phyloP scores from a whole-genome alignment of 495 filamentous ascomycete species.

The Annulohypoxylon stygium region DNA sequence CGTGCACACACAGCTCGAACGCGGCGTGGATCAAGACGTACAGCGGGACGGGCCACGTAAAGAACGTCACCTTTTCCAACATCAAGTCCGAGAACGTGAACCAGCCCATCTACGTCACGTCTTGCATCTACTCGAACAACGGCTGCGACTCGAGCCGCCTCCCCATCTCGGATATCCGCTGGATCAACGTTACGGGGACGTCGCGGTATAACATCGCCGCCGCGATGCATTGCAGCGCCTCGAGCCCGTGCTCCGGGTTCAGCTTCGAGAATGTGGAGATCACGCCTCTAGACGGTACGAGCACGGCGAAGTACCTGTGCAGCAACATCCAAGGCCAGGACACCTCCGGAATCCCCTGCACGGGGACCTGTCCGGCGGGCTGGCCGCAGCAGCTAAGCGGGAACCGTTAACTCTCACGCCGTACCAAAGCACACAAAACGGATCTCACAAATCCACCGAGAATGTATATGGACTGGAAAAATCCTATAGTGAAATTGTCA shows the following conservation, averaged over 20 bases:
- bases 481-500: background rate
- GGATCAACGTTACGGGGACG: slow-evolving; percentile 70
- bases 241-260: slow-evolving; percentile 62
- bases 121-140: slow-evolving; percentile 66
- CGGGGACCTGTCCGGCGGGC: slow-evolving; percentile 58
- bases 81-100: slow-evolving; percentile 62
- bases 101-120: slow-evolving; percentile 69
- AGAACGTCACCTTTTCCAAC: slow-evolving; percentile 67
- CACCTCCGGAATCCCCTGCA: slow-evolving; percentile 54
- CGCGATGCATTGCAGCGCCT: slow-evolving; percentile 66
- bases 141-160: slow-evolving; percentile 67
- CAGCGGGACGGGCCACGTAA: slow-evolving; percentile 59
- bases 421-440: background rate
- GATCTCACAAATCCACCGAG: background rate
- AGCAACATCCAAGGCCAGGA: slow-evolving; percentile 60
- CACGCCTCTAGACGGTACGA: slow-evolving; percentile 56
- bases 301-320: slow-evolving; percentile 60
- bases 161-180: slow-evolving; percentile 64
- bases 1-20: slow-evolving; percentile 62
- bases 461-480: background rate
- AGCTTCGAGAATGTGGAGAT: slow-evolving; percentile 66
- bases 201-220: slow-evolving; percentile 66
- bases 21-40: slow-evolving; percentile 70
- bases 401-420: slow-evolving; percentile 46
- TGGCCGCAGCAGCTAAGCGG: slow-evolving; percentile 62